Evolutionary conservation across 2,329 filamentous ascomycete genomes (phyloP), one percentile per base, ranked within the genome.

Genomic region (Myrmaecium sp.): DNA sequence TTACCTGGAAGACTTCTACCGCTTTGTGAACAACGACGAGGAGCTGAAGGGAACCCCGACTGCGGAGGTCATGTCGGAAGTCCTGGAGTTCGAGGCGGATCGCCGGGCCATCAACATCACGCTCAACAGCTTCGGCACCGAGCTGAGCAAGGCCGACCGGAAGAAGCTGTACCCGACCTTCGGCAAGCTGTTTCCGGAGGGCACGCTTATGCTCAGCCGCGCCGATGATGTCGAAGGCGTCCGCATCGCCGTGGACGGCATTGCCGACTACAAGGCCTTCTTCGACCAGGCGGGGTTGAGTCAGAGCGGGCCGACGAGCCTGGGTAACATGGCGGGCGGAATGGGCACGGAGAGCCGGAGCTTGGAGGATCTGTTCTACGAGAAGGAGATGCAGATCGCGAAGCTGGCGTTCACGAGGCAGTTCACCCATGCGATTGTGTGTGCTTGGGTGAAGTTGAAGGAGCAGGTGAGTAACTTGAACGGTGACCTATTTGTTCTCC

Each of bases 301-400:
- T 20, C 68, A 84, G 23, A 72, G 74, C 17, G 73, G 78, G 19
- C 72, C 73, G 17, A 67, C 70, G 4, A 72, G 78, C 3, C 68
- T 82, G 16, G 81, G 82, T 23, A 92, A 91, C 54, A 82, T 84
- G 77, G 70, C 71, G 14, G 77, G 80, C 33, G 82, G 82, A 18
- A 63, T 69, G n/a, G 73, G 75, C 14, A 64, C 70, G 10, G 83
- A 93, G 39, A 77, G 80, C 25, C 83, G 80, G 59, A 94, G 84
- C 43, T 55, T 98, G 42, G 89, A 98, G 51, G 89, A 98, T 47
- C 65, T 98, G 61, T 98, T 98, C 58, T 98, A 98, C 52, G 82
- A 94, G 54, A 95, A 93, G 60, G 89, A 98, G 59, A 95, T 95
- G 89, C 84, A 98, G 52, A 77, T 95, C 36, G 86, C 80, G 30